phyloP scores from a whole-genome alignment of 1,139 yeast genomes.

The Debaryomycetaceae sp. region DNA sequence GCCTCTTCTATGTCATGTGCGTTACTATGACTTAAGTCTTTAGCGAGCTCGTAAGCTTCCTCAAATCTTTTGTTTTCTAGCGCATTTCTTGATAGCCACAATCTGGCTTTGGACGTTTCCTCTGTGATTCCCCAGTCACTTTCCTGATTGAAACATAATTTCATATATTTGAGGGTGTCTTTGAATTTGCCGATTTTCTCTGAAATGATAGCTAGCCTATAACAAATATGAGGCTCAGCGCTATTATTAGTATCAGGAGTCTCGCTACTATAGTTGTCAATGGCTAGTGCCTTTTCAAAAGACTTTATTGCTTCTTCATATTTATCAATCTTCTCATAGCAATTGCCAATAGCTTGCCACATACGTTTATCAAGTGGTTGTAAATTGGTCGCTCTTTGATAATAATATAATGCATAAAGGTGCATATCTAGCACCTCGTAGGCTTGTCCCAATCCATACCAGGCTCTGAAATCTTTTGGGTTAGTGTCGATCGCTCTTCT shows the following conservation, averaged over 20 bases:
- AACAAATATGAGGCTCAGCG: constrained; percentile 52
- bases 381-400: constrained; percentile 84
- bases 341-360: constrained; percentile 95
- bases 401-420: constrained; percentile 85
- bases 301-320: constrained; percentile 61
- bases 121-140: constrained; percentile 65
- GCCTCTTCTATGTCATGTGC: constrained; percentile 91
- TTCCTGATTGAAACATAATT: constrained; percentile 67
- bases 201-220: constrained; percentile 65
- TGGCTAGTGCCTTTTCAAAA: constrained; percentile 53
- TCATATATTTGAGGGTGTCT: constrained; percentile 66
- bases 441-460: constrained; percentile 99
- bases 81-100: constrained; percentile 83
- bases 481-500: constrained; percentile 90
- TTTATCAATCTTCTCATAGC: constrained; percentile 79
- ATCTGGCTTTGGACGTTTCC: constrained; percentile 75
- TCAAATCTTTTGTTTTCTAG: constrained; percentile 54
- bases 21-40: constrained; percentile 70
- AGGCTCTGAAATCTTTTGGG: constrained; percentile 87
- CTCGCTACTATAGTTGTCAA: constrained; percentile 32
- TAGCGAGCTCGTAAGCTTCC: constrained; percentile 71
- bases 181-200: constrained; percentile 52
- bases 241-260: constrained; percentile 13
- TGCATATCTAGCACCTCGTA: constrained; percentile 97
- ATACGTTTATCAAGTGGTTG: constrained; percentile 88